Percentiles rank a stretch among this genome's conserved stretches.
Conservation (phyloP, 371 early-diverging fungal genomes). For the Phascolomyces articulosus region DNA sequence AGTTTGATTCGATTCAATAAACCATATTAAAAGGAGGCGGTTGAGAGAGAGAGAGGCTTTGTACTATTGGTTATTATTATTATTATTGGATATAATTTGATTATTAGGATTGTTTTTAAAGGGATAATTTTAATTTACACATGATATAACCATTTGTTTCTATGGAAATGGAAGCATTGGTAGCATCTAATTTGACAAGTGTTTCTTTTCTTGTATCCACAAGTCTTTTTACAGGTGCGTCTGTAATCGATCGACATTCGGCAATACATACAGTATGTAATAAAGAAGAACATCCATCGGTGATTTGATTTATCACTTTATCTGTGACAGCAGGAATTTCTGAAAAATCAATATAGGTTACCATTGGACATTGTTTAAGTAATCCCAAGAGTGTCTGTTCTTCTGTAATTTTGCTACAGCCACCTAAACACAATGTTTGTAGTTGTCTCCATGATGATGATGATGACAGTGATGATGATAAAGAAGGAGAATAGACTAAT, state of each 20-base stretch:
- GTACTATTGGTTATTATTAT: no score
- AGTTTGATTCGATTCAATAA: no score
- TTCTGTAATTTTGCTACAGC: constrained; percentile 3
- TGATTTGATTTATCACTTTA: constrained; percentile 2
- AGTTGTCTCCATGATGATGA: neutral
- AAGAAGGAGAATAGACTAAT: no score
- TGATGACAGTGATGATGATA: no score
- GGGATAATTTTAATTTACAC: constrained; percentile 2
- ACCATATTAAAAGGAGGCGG: no score
- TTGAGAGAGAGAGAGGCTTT: no score
- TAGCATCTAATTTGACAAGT: neutral
- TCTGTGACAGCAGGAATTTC: constrained; percentile 10
- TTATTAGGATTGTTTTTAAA: neutral
- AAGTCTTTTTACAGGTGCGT: constrained; percentile 16
- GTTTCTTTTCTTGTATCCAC: neutral
- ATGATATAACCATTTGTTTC: neutral
- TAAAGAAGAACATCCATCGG: neutral
- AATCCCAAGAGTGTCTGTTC: constrained; percentile 4
- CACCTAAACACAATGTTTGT: neutral
- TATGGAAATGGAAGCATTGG: neutral
- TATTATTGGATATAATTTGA: no score
- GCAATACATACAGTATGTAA: neutral
- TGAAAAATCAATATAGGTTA: neutral
- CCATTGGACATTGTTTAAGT: neutral
- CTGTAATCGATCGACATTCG: constrained; percentile 3